Conservation (phyloP, 140 eudicot genomes). For the Ambrosia hybrid region DNA sequence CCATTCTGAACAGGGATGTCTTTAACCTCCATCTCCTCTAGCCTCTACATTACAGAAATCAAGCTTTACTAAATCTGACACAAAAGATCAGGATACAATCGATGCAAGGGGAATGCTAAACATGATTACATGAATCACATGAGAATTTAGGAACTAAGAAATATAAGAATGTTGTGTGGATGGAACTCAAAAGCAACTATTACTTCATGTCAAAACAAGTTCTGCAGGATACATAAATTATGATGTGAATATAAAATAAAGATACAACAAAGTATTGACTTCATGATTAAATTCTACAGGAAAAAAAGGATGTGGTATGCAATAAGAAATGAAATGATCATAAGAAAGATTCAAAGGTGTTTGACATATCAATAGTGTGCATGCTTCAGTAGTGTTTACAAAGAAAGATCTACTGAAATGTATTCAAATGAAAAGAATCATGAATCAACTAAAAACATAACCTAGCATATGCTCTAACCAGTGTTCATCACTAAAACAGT, state of each 20-base stretch:
- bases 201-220: neutral
- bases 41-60: constrained; percentile 47
- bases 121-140: neutral
- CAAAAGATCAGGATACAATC: neutral
- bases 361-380: neutral
- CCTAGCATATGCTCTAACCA: neutral
- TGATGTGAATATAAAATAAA: neutral
- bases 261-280: neutral
- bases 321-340: neutral
- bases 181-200: neutral
- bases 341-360: neutral
- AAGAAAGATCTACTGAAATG: neutral
- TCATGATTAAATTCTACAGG: neutral
- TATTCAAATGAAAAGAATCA: neutral
- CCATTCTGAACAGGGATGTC: constrained; percentile 63
- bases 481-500: neutral
- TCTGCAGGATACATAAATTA: neutral
- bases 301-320: neutral
- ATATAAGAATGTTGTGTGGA: constrained; percentile 3
- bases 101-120: neutral
- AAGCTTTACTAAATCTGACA: constrained; percentile 6
- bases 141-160: neutral
- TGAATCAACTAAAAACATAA: constrained; percentile 2
- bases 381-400: no score
- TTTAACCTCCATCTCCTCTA: constrained; percentile 68